A percentile compares a stretch with the other conserved stretches of the same genome.
These are phyloP conservation scores for Eucalyptus pumila DNA, from an alignment of 345 rosid species.

Conservation along the genomic window DNA sequence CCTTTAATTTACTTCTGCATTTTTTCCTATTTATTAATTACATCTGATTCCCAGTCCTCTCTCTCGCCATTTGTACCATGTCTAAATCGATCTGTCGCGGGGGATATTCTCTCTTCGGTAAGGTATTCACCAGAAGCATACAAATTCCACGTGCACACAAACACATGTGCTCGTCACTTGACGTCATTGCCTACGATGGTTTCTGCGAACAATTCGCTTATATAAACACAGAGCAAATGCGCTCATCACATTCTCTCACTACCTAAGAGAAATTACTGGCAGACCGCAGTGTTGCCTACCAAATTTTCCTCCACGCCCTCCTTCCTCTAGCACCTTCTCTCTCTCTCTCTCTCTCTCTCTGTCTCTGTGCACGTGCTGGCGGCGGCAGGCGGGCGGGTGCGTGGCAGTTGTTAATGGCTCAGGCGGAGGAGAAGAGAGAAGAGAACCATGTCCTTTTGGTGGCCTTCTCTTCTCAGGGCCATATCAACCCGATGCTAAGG, in stretches of 20 bases:
- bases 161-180: not conserved
- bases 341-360: not conserved
- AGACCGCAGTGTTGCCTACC: not conserved
- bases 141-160: not conserved
- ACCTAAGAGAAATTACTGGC: not conserved
- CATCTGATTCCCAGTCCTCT: no score
- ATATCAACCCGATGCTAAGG: constrained; percentile 21
- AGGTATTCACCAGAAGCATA: not conserved
- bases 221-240: not conserved
- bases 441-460: constrained; percentile 13
- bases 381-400: not conserved
- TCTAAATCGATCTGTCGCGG: not conserved
- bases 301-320: not conserved
- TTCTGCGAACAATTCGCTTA: not conserved
- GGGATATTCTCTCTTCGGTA: not conserved
- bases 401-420: not conserved
- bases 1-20: no score
- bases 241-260: not conserved
- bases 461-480: constrained; percentile 22
- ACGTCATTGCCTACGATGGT: not conserved
- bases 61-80: no score
- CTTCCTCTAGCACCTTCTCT: not conserved
- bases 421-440: not conserved
- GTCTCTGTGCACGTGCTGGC: not conserved
- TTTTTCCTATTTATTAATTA: no score